Conservation (phyloP, 768 basidiomycete genomes). For the Boletus pseudo-olivaceus region DNA sequence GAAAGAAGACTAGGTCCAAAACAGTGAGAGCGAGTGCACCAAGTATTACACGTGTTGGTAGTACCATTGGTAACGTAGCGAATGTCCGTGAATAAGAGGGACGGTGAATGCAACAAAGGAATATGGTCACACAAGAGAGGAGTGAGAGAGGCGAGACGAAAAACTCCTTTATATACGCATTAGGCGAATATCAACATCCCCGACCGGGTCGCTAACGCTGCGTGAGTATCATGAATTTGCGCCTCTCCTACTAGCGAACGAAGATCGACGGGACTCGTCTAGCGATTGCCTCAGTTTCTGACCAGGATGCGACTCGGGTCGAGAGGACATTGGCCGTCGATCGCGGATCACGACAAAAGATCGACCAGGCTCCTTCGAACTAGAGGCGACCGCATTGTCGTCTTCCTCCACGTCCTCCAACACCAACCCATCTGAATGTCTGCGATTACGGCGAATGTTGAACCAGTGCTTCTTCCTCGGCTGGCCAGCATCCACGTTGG, state of each 20-base stretch:
- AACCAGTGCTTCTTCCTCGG: constrained; percentile 73
- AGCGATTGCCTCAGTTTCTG: constrained; percentile 28
- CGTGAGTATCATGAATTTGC: constrained; percentile 20
- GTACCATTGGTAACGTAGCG: constrained; percentile 24
- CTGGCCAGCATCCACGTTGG: constrained; percentile 41
- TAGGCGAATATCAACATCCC: constrained; percentile 14
- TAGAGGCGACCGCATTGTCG: constrained; percentile 27
- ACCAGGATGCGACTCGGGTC: constrained; percentile 19
- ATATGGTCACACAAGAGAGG: constrained; percentile 9
- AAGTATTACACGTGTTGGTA: constrained; percentile 29
- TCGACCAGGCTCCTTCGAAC: constrained; percentile 38
- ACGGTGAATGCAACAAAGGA: constrained; percentile 19
- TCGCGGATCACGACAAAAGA: constrained; percentile 75
- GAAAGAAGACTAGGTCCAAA: constrained; percentile 12
- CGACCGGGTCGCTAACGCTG: not conserved
- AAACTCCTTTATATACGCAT: constrained; percentile 12
- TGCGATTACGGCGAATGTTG: constrained; percentile 54
- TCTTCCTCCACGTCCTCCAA: constrained; percentile 25
- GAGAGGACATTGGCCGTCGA: constrained; percentile 37
- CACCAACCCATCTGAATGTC: constrained; percentile 54
- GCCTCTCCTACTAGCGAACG: constrained; percentile 31
- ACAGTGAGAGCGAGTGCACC: constrained; percentile 15
- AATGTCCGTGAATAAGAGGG: constrained; percentile 11
- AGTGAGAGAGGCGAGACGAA: not conserved
- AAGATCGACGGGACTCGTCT: constrained; percentile 27